A percentile compares a stretch with the other conserved stretches of the same genome.
Evolutionary conservation across 2,329 filamentous ascomycete genomes (phyloP).

Genomic region (Xylariomycetidae sp.): DNA sequence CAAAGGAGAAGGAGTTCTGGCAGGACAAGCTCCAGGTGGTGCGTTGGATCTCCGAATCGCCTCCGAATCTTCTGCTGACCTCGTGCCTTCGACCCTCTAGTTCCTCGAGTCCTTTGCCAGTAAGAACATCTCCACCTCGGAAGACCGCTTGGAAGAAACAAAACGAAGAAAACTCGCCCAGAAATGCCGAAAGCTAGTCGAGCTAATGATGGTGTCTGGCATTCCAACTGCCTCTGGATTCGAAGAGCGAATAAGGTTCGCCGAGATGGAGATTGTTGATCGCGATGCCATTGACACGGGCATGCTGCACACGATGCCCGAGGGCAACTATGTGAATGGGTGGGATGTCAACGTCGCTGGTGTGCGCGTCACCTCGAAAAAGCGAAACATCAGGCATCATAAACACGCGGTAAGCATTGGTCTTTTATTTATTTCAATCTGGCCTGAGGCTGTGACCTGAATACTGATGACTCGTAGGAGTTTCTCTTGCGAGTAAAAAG

Average conservation of each 20-base stretch:
- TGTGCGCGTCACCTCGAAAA: slow-evolving; percentile 73
- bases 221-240: slow-evolving; percentile 94
- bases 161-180: slow-evolving; percentile 87
- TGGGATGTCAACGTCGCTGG: slow-evolving; percentile 97
- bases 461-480: slow-evolving; percentile 50
- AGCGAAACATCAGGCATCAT: slow-evolving; percentile 82
- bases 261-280: slow-evolving; percentile 94
- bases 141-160: slow-evolving; percentile 92
- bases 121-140: slow-evolving; percentile 94
- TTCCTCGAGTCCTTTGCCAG: slow-evolving; percentile 96
- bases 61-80: no score
- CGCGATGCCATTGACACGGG: slow-evolving; percentile 87
- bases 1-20: slow-evolving; percentile 98
- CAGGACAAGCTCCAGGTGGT: slow-evolving; percentile 95
- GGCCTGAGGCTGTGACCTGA: no score
- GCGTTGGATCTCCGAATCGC: slow-evolving; percentile 31
- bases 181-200: slow-evolving; percentile 92
- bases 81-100: slow-evolving; percentile 37
- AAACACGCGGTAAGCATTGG: slow-evolving; percentile 73
- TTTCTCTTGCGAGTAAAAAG: slow-evolving; percentile 84
- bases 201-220: slow-evolving; percentile 99
- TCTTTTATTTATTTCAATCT: no score
- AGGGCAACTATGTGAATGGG: slow-evolving; percentile 87
- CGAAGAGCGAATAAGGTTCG: slow-evolving; percentile 93
- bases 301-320: slow-evolving; percentile 77